Evolutionary conservation across 345 rosid species (phyloP), one percentile per base, ranked within the genome.

Genomic region (Eucalyptus polyanthemos): DNA sequence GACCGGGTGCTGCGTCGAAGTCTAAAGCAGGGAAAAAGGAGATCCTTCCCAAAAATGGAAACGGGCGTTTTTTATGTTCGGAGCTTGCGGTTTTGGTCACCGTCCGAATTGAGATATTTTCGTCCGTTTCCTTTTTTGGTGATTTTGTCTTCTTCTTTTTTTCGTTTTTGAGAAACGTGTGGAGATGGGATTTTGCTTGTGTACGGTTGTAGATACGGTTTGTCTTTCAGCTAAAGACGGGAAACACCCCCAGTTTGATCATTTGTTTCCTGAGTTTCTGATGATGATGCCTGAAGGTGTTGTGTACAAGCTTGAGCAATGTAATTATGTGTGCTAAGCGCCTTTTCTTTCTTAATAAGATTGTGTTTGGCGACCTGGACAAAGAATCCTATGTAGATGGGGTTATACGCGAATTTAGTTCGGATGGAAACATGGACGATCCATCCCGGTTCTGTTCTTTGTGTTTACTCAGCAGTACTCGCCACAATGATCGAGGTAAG

Each of bases 1-100:
- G 34, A 91, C 96, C 14, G 94, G 97, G 19, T 95, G 98, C 91
- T 92, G 90, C 54, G 91, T 92, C 9, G 96, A 95, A 90, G 89
- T 95, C 37, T 95, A 15, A 14, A 53, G 17, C 4, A 9, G 17
- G 13, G 31, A 6, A 60, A 60, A 60, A 3, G 67, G 31, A 60
- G 67, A 60, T 60, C 29, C n/a, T 25, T 11, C n/a, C n/a, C 12
- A 60, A 27, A 27, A 27, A 25, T 25, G 7, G 14, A 27, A 60
- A 60, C 67, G 67, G 4, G 16, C 67, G 31, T 27, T 27, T 60
- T 60, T 60, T 24, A 27, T 27, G 31, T 25, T 60, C 67, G 31
- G 31, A 12, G 72, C 76, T 37, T n/a, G 76, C 21, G 31, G 16
- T 65, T 65, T 65, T n/a, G 76, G 40, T 65, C 76, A n/a, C 40